Conservation (phyloP, 2,329 filamentous ascomycete genomes). For the Xylaria sp. region DNA sequence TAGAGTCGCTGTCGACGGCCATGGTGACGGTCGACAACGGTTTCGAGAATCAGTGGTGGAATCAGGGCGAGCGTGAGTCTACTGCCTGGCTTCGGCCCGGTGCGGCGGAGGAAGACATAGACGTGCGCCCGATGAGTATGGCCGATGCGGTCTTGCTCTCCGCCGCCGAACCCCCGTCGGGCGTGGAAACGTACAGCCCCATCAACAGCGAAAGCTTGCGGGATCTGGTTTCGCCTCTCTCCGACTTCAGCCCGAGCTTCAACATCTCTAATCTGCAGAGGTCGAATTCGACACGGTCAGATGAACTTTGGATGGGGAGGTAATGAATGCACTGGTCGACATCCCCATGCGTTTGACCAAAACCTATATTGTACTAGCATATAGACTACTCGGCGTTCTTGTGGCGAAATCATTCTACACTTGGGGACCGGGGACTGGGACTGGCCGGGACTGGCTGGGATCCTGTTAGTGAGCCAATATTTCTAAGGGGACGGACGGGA, state of each 20-base stretch:
- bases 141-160: constrained; percentile 46
- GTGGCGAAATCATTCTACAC: constrained; percentile 11
- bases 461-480: neutral
- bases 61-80: constrained; percentile 56
- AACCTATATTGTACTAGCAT: neutral
- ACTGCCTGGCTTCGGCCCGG: constrained; percentile 40
- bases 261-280: constrained; percentile 46
- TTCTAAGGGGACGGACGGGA: neutral
- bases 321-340: constrained; percentile 34
- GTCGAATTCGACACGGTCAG: constrained; percentile 55
- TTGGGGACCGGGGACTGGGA: neutral
- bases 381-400: constrained; percentile 13
- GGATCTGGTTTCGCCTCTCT: constrained; percentile 54
- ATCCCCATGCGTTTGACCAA: too few relatives aligned
- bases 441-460: constrained; percentile 9
- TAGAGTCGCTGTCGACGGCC: constrained; percentile 62
- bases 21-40: constrained; percentile 69
- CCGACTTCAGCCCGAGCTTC: constrained; percentile 46
- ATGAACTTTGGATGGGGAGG: constrained; percentile 53
- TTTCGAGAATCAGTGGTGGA: constrained; percentile 69
- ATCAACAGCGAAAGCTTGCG: constrained; percentile 32
- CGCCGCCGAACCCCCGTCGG: constrained; percentile 41
- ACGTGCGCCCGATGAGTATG: constrained; percentile 42
- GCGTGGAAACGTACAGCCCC: constrained; percentile 37
- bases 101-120: constrained; percentile 36